Conservation (phyloP, 495 filamentous ascomycete species). For the Eremomyces bilateralis region DNA sequence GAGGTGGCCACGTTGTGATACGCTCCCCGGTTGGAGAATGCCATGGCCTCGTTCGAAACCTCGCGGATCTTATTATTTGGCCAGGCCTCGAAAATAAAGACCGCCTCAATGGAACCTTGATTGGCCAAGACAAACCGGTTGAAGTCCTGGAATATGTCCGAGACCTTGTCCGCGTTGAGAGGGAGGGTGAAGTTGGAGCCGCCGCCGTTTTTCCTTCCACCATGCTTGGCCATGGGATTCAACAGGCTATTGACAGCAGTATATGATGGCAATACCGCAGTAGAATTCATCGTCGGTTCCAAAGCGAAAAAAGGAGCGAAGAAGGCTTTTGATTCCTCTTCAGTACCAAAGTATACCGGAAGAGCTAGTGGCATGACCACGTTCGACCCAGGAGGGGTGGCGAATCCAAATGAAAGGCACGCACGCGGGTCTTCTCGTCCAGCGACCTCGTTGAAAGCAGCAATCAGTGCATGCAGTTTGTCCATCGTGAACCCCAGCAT, state of each 20-base stretch:
- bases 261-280: slow-evolving; percentile 10
- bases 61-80: slow-evolving; percentile 7
- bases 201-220: slow-evolving; percentile 12
- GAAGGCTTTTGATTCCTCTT: slow-evolving; percentile 19
- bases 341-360: slow-evolving; percentile 30
- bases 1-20: slow-evolving; percentile 10
- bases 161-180: slow-evolving; percentile 8
- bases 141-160: slow-evolving; percentile 6
- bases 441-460: slow-evolving; percentile 21
- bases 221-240: slow-evolving; percentile 5
- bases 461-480: slow-evolving; percentile 21
- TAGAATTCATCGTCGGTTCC: slow-evolving; percentile 10
- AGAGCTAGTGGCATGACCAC: slow-evolving; percentile 21
- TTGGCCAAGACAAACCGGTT: slow-evolving; percentile 5
- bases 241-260: slow-evolving; percentile 8
- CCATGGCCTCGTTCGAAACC: slow-evolving; percentile 6
- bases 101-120: slow-evolving; percentile 7
- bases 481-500: slow-evolving; percentile 22
- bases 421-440: slow-evolving; percentile 10
- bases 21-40: slow-evolving; percentile 11
- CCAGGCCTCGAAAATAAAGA: slow-evolving; percentile 12
- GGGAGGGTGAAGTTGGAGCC: slow-evolving; percentile 14
- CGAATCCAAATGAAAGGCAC: slow-evolving; percentile 20
- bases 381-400: slow-evolving; percentile 20
- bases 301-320: slow-evolving; percentile 17